These are phyloP conservation scores for Penicillium sp. DNA, from an alignment of 2,329 filamentous ascomycete genomes.

Conservation along the genomic window DNA sequence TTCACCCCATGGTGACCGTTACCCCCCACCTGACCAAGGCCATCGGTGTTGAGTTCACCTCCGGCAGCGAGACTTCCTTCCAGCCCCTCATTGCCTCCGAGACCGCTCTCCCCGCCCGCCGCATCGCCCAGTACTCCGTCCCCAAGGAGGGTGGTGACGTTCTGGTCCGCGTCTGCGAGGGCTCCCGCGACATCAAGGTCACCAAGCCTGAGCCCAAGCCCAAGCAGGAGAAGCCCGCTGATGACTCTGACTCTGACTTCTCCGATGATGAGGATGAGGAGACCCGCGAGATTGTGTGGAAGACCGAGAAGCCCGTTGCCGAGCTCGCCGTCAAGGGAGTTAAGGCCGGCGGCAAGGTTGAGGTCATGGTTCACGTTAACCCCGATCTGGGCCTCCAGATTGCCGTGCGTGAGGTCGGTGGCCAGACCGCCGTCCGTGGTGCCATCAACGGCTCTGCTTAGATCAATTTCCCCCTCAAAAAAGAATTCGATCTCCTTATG, in stretches of 20 bases:
- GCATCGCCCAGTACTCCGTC: slow-evolving; percentile 74
- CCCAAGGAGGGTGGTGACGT: slow-evolving; percentile 84
- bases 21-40: slow-evolving; percentile 87
- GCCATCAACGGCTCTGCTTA: slow-evolving; percentile 44
- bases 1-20: slow-evolving; percentile 90
- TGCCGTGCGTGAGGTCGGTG: slow-evolving; percentile 81
- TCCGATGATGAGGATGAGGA: slow-evolving; percentile 77
- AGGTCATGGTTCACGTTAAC: slow-evolving; percentile 86
- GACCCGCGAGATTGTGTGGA: slow-evolving; percentile 87
- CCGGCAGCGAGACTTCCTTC: slow-evolving; percentile 68
- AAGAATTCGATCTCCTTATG: slow-evolving; percentile 23
- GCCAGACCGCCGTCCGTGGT: slow-evolving; percentile 79
- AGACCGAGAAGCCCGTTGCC: slow-evolving; percentile 76
- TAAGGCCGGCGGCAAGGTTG: slow-evolving; percentile 87
- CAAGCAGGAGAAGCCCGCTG: slow-evolving; percentile 61
- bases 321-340: slow-evolving; percentile 82
- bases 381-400: slow-evolving; percentile 78
- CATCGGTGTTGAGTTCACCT: slow-evolving; percentile 76
- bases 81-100: slow-evolving; percentile 78
- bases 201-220: slow-evolving; percentile 81
- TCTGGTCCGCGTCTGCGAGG: slow-evolving; percentile 84
- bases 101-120: slow-evolving; percentile 85
- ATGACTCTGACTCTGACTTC: slow-evolving; percentile 63
- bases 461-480: slow-evolving; percentile 1
- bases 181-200: slow-evolving; percentile 86